Base-by-base conservation (phyloP, 805 yeast genomes). In the Saccharomycopsis schoenii region DNA sequence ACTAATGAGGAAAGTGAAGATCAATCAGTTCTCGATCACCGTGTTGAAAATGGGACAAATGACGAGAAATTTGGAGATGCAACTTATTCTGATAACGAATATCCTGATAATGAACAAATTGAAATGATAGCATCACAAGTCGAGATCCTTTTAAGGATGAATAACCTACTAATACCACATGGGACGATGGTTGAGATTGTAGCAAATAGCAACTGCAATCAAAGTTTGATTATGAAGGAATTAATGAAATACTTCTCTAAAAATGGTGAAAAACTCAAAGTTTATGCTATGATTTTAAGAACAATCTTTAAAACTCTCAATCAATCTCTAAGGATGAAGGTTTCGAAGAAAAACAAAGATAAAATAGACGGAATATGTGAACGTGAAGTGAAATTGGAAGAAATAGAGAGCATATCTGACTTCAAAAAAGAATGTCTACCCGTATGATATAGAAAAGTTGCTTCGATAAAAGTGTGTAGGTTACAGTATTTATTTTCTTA, bases 151-250 rank as follows among this genome's bases (percentile, higher is more conserved):
- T 67, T 82, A 54, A 76, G 74, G 36, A 72, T 77, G 64, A 77
- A 80, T 58, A 83, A 83, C 0, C 67, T 82, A 24, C 74, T 78
- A 1, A 79, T 82, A 8, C 71, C 78, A 6, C 68, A 71, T 9
- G 76, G 74, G 0, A 74, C 72, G 34, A 63, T 82, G 25, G 66
- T 67, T 5, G 72, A 70, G 12, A 75, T 82, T 3, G 69, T 81
- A 0, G 71, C 73, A 1, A 66, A 65, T 5, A 66, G 80, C 6
- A 69, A 75, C 0, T 77, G 79, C 0, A 76, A 74, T 2, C 73
- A 78, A 4, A 64, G 73, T 0, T 60, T 58, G 1, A 61, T 83
- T 15, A 58, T 75, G 47, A 80, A 77, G 62, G 74, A 73, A 29
- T 66, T 83, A 43, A 72, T 79, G 63, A 74, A 71, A 37, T 74